Evolutionary conservation across 495 filamentous ascomycete species (phyloP).

Genomic region (Podospora didyma): DNA sequence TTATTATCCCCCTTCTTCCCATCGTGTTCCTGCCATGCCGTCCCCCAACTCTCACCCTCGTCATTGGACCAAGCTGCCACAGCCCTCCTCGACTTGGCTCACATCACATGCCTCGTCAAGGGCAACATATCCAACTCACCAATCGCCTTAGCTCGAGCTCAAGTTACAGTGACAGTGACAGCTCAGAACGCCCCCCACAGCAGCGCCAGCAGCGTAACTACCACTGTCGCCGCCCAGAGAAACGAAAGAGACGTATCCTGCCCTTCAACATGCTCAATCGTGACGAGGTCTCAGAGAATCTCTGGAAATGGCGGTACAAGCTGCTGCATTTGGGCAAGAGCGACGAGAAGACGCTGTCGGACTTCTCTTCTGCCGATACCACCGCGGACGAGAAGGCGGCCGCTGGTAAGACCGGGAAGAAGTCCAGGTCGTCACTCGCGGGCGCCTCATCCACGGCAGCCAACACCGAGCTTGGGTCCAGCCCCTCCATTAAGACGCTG

Average conservation of each 20-base stretch:
- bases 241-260: background rate
- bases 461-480: conserved; percentile 16
- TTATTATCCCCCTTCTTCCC: background rate
- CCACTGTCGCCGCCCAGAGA: background rate
- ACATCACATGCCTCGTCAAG: too few species aligned
- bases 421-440: background rate
- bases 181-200: background rate
- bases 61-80: too few species aligned
- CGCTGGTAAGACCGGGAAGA: background rate
- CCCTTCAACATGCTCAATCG: conserved; percentile 4
- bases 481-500: conserved; percentile 20
- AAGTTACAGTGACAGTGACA: too few species aligned
- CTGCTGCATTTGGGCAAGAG: conserved; percentile 15
- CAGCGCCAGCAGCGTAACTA: background rate
- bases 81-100: too few species aligned
- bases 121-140: too few species aligned
- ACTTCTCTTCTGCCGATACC: conserved; percentile 18
- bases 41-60: too few species aligned
- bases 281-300: conserved; percentile 17
- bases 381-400: background rate
- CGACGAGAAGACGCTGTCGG: conserved; percentile 21
- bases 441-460: background rate
- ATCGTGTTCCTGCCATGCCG: too few species aligned
- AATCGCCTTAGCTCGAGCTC: too few species aligned
- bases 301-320: conserved; percentile 28